These are phyloP conservation scores for Saccharomycopsis oosterbeekiorum DNA, from an alignment of 805 yeast species.

Conservation along the genomic window DNA sequence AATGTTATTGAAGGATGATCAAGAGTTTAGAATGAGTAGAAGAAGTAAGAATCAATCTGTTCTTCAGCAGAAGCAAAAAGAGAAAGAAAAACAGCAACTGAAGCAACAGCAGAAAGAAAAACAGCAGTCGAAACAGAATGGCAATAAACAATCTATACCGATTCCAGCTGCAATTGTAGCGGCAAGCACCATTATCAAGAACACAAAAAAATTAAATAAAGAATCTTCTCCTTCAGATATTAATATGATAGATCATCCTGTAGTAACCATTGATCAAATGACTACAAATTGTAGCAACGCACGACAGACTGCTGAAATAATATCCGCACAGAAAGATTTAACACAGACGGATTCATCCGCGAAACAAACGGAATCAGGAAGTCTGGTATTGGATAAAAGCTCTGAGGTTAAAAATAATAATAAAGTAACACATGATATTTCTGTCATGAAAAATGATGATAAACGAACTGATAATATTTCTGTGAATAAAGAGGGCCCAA, in stretches of 20 bases:
- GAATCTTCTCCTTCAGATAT: background rate
- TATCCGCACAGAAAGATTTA: background rate
- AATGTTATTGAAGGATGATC: constrained; percentile 13
- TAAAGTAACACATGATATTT: no score
- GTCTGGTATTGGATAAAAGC: no score
- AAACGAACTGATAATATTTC: no score
- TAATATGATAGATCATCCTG: background rate
- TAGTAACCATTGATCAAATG: background rate
- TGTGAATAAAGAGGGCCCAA: background rate
- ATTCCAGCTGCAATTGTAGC: background rate
- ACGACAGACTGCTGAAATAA: background rate
- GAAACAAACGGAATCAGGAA: background rate
- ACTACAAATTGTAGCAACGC: background rate
- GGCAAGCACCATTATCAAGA: background rate
- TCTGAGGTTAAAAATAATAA: no score
- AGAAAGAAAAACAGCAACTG: background rate
- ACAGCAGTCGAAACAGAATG: background rate
- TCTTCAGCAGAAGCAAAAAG: background rate
- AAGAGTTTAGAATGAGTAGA: constrained; percentile 10
- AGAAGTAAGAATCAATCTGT: background rate
- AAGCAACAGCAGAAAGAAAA: background rate
- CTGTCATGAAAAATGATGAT: no score
- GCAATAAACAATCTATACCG: background rate
- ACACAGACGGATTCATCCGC: background rate
- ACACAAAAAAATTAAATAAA: background rate